Evolutionary conservation across 257 asterid genomes (phyloP), one percentile per base, ranked within the genome.

Genomic region (Solanum gracilifrons): DNA sequence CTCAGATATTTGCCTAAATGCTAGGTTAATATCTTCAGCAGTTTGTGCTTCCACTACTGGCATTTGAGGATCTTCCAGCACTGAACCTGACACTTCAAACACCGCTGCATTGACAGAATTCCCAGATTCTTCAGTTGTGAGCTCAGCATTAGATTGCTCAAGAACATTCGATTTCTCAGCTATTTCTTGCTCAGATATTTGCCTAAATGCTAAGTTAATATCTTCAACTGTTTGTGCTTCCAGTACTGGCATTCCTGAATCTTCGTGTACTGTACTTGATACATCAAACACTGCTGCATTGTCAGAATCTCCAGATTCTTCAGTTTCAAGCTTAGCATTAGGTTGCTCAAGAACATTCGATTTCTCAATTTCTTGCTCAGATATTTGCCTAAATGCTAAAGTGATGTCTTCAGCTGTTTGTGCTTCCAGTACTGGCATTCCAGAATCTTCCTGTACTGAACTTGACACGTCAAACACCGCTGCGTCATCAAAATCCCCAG

Each of bases 371-470:
- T 41, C 58, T 36, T 33, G 60, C 73, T 39, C 82, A 36, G 7
- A 77, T 77, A 41, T 41, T 80, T 87, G 46, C n/a, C 23, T 48
- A 48, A 73, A 73, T 86, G 72, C 84, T 20, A 74, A 83, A 64
- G 48, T 84, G 41, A 74, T 85, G 85, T 89, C 92, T 86, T 90
- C 89, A 32, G 51, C 21, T 35, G 77, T 89, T 85, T 82, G 79
- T 83, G 90, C 93, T 89, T 92, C 92, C 33, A 43, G 21, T 41
- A 90, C 93, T 75, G 86, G 85, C 92, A 86, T 82, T 72, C 58
- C 88, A 29, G 73, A 83, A 79, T 43, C 64, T 76, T n/a, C 23
- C 33, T 12, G 83, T 36, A 39, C 83, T 76, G 83, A 39, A 79
- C 64, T 79, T 15, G 84, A 79, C 84, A 79, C 9, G 3, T 41